Evolutionary conservation across 2,329 filamentous ascomycete species (phyloP), one percentile per base, ranked within the genome.

Genomic region (Esteya vermicola): DNA sequence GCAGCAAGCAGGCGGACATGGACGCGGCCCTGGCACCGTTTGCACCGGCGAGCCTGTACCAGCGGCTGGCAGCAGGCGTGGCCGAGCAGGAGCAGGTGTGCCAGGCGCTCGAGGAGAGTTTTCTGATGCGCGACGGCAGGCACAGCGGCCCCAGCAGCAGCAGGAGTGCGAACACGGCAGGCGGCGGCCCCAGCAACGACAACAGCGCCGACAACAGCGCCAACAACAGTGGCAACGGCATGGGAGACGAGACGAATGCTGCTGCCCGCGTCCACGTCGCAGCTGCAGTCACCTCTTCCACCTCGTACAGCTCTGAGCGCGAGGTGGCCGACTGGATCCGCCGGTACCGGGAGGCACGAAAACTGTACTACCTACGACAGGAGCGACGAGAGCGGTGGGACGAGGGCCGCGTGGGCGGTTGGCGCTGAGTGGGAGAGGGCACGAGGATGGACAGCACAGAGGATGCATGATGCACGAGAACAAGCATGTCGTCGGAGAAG

Each of bases 381-480:
- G 91, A 96, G 64, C 74, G 85, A 48, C 93, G 88, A 59, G 82
- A 86, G 52, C 72, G 91, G 51, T 96, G 91, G 91, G 91, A 96
- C 56, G 89, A 96, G 60, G 86, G 89, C 20, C 70, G 89, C 49
- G 89, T 96, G 26, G 89, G 89, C 10, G 91, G 91, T 1, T 96
- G 91, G 91, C 74, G 89, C 53, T 89, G n/a, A 33, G 26, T 5
- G 7, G 16, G 8, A 32, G 27, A 28, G 20, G 9, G 21, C 12
- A 2, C 10, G 20, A 20, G 25, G 25, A 26, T 26, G 25, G n/a
- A n/a, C n/a, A n/a, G n/a, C n/a, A n/a, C n/a, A n/a, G n/a, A n/a
- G n/a, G n/a, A n/a, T n/a, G n/a, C n/a, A n/a, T n/a, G n/a, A n/a
- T n/a, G n/a, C n/a, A n/a, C n/a, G n/a, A n/a, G n/a, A n/a, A n/a